A percentile compares a stretch with the other conserved stretches of the same genome.
These are phyloP conservation scores for Balakata baccata DNA, from an alignment of 345 rosid species.

Conservation along the genomic window DNA sequence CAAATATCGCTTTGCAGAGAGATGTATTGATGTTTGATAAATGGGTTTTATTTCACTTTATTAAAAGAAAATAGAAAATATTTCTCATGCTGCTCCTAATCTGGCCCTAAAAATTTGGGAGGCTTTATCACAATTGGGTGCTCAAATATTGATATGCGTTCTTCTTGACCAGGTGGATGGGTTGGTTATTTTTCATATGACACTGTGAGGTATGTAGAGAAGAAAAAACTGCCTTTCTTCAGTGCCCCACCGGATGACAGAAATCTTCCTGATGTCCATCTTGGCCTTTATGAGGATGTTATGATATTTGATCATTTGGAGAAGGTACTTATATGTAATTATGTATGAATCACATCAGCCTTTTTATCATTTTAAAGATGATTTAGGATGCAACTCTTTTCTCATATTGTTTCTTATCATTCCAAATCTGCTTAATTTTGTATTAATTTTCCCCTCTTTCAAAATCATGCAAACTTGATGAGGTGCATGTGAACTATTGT, in stretches of 20 bases:
- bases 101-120: neutral
- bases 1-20: neutral
- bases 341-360: neutral
- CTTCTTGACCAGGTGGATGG: constrained; percentile 74
- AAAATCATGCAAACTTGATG: neutral
- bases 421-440: neutral
- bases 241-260: constrained; percentile 78
- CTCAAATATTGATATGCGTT: neutral
- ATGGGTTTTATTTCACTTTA: neutral
- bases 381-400: neutral
- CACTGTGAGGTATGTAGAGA: constrained; percentile 84
- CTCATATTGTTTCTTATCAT: neutral
- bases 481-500: neutral
- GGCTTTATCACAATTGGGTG: neutral
- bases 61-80: neutral
- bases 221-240: constrained; percentile 75
- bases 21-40: neutral
- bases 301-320: constrained; percentile 89
- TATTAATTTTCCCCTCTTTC: neutral
- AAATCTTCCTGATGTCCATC: constrained; percentile 86
- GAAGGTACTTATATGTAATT: constrained; percentile 58
- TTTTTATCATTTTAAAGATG: neutral
- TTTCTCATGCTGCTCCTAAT: neutral
- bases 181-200: constrained; percentile 95
- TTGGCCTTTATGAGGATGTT: constrained; percentile 86